These are phyloP conservation scores for Heliamphora exappendiculata DNA, from an alignment of 148 eudicot genomes.

Conservation along the genomic window DNA sequence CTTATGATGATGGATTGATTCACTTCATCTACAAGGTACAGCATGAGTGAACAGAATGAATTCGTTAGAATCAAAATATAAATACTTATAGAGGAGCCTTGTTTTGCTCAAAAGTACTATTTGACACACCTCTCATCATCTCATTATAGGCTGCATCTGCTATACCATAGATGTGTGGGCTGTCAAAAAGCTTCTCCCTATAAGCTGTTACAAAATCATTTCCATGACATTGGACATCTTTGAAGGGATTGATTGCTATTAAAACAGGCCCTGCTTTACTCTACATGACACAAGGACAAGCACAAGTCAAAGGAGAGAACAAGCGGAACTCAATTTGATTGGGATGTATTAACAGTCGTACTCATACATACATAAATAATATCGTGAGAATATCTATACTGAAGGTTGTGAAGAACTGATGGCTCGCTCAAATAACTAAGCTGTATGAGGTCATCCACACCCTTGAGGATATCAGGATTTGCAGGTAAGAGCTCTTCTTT, in stretches of 20 bases:
- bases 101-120: not conserved
- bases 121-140: conserved; percentile 72
- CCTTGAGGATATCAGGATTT: conserved; percentile 83
- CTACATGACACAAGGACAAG: conserved; percentile 30
- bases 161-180: conserved; percentile 78
- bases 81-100: not conserved
- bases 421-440: conserved; percentile 97
- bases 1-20: conserved; percentile 88
- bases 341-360: not conserved
- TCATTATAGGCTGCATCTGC: conserved; percentile 69
- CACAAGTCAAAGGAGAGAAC: not conserved
- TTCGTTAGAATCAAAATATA: conserved; percentile 12
- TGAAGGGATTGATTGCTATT: conserved; percentile 92
- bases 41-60: conserved; percentile 13
- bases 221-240: conserved; percentile 60
- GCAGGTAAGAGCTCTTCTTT: conserved; percentile 74
- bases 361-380: conserved; percentile 59
- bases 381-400: conserved; percentile 63
- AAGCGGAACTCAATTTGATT: not conserved
- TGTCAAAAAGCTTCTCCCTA: conserved; percentile 60
- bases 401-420: conserved; percentile 80
- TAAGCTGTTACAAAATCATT: conserved; percentile 50
- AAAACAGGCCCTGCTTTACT: conserved; percentile 91
- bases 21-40: conserved; percentile 57
- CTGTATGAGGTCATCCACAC: conserved; percentile 83